Evolutionary conservation across 2,329 filamentous ascomycete genomes (phyloP), one percentile per base, ranked within the genome.

Genomic region (Biscogniauxia marginata): DNA sequence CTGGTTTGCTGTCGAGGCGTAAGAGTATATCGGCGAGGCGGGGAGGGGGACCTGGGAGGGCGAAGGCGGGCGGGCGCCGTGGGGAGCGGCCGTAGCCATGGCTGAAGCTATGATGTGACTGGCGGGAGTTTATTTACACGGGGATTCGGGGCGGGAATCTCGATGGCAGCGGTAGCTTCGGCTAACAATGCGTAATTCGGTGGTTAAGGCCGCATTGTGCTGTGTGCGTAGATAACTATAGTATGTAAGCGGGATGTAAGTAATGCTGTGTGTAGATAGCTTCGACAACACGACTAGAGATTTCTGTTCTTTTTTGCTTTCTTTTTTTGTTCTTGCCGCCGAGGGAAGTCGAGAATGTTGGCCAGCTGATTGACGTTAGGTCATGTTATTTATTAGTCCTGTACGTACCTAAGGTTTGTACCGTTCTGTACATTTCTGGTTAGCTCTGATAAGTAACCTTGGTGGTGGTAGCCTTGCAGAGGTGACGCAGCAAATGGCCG

Each of bases 21-120:
- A 79, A 13, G 85, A 86, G 70, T 83, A 86, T 21, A 84, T 81
- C 43, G 85, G 85, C 18, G 84, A 87, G n/a, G 73, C 73, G 5
- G 85, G 85, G n/a, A 87, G 80, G 18, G 84, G 84, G 0, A 85
- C 74, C 61, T 82, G 77, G n/a, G 81, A 83, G 8, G 77, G 80
- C 30, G 80, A 76, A 30, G 82, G 82, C 22, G 82, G 81, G 34
- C 72, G 73, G 24, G 75, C 71, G 52, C 74, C 64, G 47, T 54
- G 52, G 21, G 49, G n/a, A 5, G 54, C 53, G 45, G 21, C 4
- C n/a, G 46, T 39, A 6, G 30, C n/a, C 30, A 39, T 39, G 30
- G 30, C 9, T 39, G 30, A 39, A 39, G 30, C 30, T 39, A 39
- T 39, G 5, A 11, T 22, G 46, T 48, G 46, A 25, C 21, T 48